Evolutionary conservation across 2,329 filamentous ascomycete species (phyloP), one percentile per base, ranked within the genome.

Genomic region (Diaporthe citriasiana): DNA sequence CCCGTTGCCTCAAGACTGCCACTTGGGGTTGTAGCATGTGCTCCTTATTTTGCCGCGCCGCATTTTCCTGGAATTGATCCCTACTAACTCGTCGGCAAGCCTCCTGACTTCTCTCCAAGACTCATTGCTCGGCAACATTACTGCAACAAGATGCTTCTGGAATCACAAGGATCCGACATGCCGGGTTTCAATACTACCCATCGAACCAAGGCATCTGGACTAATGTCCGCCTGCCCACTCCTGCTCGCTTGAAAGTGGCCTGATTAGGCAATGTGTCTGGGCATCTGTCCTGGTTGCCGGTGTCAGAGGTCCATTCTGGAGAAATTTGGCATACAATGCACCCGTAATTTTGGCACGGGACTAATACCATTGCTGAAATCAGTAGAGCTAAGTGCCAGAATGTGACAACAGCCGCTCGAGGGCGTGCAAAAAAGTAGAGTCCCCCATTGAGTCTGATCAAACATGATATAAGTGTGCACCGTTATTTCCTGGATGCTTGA

Each of bases 21-120:
- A 12, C 45, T 66, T 51, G 63, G 63, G 63, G 51, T 68, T 63
- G 47, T 13, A 38, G 33, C 70, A 60, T 63, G 57, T 71, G 70
- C 56, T 22, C 33, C 38, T 42, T 55, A 10, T 45, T 33, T 51
- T 22, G 53, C 56, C 22, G 19, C 45, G 50, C 35, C 45, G 19
- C 45, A 3, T 42, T 30, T 22, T 27, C 17, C 30, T 53, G 27
- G 25, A 42, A 55, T 63, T 63, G 45, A 42, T 7, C 25, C 56
- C 13, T 63, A 50, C 45, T 42, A 59, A 33, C 40, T 25, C 15
- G 33, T 42, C 40, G 33, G 45, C 56, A 17, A 13, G 25, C 35
- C 42, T 53, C 56, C 70, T 71, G 70, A 59, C 56, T 63, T 63
- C n/a, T 30, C 30, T 30, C 51, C 45, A 12, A 60, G 45, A 30